Evolutionary conservation across 2,329 filamentous ascomycete genomes (phyloP), one percentile per base, ranked within the genome.

Genomic region (Blastomyces gilchristii): DNA sequence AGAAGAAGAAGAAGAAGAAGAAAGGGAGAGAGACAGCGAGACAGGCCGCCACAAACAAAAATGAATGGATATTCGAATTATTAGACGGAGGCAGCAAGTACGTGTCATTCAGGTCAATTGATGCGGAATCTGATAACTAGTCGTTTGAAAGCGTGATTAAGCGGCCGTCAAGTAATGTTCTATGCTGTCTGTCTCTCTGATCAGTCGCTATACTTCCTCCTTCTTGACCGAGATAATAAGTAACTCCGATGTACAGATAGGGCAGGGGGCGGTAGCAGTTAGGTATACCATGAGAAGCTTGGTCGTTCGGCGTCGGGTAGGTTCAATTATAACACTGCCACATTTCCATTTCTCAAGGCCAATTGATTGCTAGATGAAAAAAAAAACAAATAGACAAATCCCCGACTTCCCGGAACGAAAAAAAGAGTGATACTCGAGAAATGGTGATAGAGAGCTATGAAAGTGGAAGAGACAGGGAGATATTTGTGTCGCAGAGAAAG

Each of bases 101-200:
- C 54, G 34, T 25, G 54, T 57, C 54, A 57, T 37, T 41, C 54
- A 57, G 54, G 37, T 25, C 34, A 41, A 43, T 25, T 57, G 34
- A 39, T 39, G 54, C 9, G 37, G 37, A 12, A 25, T 41, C 11
- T 22, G 54, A 57, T 41, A 45, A 4, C 16, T 45, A n/a, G 43
- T 45, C 14, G 31, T 57, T 57, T 22, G 8, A 34, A 18, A 14
- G 22, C 14, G 39, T 59, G 22, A 47, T 59, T 39, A 59, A 59
- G 25, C 22, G 39, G 57, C 57, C 57, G 57, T 59, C 39, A 59
- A 11, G 22, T 22, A 47, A 47, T 16, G 31, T 49, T 59, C 57
- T 59, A 28, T 28, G 39, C 4, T n/a, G 25, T 49, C 9, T 39
- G 25, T 49, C 9, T 39, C 31, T 43, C 43, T 34, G 25, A 43